Conservation (phyloP, 176 grass and related monocot species). For the Bonia amplexicaulis region DNA sequence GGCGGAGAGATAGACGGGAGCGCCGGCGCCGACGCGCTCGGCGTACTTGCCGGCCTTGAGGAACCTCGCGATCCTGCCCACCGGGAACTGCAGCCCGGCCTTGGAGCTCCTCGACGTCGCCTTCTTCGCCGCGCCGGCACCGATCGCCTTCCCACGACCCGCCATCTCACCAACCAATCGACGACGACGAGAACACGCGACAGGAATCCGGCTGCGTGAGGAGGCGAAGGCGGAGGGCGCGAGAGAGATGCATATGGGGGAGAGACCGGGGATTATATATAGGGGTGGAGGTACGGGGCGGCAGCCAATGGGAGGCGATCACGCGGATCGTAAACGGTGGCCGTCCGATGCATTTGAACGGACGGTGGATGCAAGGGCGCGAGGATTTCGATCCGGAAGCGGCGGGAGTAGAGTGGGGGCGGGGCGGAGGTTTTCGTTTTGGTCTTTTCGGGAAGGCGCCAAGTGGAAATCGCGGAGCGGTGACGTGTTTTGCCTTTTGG, state of each 20-base stretch:
- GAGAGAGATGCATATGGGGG: no score
- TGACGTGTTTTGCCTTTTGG: neutral
- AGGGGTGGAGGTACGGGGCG: neutral
- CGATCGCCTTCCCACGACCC: conserved; percentile 82
- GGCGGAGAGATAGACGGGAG: conserved; percentile 68
- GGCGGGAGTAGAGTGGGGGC: neutral
- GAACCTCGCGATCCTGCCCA: conserved; percentile 83
- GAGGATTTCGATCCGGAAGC: conserved; percentile 23
- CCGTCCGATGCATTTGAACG: conserved; percentile 22
- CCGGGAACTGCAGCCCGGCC: conserved; percentile 90
- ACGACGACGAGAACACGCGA: neutral
- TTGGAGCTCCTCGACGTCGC: conserved; percentile 91
- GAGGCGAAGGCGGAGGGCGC: neutral
- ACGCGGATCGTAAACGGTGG: conserved; percentile 33
- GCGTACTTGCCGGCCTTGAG: conserved; percentile 91
- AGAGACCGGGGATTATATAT: neutral
- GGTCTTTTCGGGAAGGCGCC: neutral
- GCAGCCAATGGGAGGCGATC: conserved; percentile 45
- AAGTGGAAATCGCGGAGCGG: neutral
- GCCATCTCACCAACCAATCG: conserved; percentile 36
- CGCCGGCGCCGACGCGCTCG: conserved; percentile 55
- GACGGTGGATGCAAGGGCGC: conserved; percentile 11
- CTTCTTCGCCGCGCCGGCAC: conserved; percentile 70
- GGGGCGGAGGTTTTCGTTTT: neutral
- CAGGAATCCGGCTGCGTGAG: neutral